Evolutionary conservation across 495 filamentous ascomycete species (phyloP).

Genomic region (Penicillium taxi): DNA sequence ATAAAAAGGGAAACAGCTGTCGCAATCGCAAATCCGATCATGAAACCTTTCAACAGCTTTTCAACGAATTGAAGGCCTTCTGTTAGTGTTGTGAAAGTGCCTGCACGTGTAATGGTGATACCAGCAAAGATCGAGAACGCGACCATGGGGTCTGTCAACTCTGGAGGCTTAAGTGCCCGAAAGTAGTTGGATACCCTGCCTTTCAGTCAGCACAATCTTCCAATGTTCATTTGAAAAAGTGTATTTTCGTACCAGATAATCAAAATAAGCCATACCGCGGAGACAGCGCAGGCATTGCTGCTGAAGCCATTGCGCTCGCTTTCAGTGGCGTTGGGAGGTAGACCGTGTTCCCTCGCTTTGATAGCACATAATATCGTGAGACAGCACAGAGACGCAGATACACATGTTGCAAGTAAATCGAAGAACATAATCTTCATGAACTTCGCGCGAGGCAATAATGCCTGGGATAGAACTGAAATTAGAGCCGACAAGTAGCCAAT

Average conservation of each 20-base stretch:
- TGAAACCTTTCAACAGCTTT: constrained; percentile 51
- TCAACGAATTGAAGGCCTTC: constrained; percentile 45
- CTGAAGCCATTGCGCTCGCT: constrained; percentile 18
- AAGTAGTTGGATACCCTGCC: constrained; percentile 32
- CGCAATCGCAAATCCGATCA: constrained; percentile 59
- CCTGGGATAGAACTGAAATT: constrained; percentile 53
- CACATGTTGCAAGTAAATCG: constrained; percentile 48
- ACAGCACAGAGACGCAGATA: constrained; percentile 53
- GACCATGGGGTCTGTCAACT: constrained; percentile 62
- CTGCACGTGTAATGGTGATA: constrained; percentile 42
- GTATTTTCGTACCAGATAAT: constrained; percentile 53
- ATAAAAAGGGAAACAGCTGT: constrained; percentile 56
- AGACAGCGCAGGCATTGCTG: constrained; percentile 60
- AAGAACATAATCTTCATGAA: constrained; percentile 66
- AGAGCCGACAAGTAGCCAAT: constrained; percentile 71
- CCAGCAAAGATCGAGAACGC: constrained; percentile 61
- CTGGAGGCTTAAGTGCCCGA: constrained; percentile 52
- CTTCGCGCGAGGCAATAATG: constrained; percentile 63
- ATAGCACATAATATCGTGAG: constrained; percentile 58
- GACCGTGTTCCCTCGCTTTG: constrained; percentile 55
- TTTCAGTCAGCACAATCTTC: constrained; percentile 4
- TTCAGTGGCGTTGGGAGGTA: constrained; percentile 18
- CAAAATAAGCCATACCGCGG: constrained; percentile 66
- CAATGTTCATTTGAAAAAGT: background rate
- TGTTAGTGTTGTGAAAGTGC: constrained; percentile 41